Evolutionary conservation across 345 rosid species (phyloP).

Genomic region (Populus tremula): DNA sequence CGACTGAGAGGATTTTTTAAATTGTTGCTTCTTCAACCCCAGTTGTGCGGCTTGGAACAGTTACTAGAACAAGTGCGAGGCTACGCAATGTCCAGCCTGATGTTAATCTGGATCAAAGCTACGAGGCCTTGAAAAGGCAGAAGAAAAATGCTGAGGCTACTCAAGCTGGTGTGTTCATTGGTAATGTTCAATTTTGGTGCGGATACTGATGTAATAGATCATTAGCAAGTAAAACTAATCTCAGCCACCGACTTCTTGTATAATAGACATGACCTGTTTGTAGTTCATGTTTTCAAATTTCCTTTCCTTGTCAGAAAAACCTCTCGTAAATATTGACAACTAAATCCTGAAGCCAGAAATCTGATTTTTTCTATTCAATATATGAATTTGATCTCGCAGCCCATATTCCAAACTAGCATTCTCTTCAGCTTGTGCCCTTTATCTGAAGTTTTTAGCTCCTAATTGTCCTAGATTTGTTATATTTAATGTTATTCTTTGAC

Average conservation of each 20-base stretch:
- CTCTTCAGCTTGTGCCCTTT: too few relatives aligned
- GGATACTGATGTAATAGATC: not conserved
- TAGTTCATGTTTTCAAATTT: not conserved
- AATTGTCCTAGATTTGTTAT: too few relatives aligned
- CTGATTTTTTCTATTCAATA: too few relatives aligned
- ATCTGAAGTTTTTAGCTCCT: too few relatives aligned
- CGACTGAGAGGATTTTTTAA: too few relatives aligned
- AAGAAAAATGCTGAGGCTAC: constrained; percentile 58
- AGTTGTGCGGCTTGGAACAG: constrained; percentile 72
- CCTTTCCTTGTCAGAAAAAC: not conserved
- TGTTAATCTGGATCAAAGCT: constrained; percentile 65
- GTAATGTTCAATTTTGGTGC: not conserved
- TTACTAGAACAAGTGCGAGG: constrained; percentile 87
- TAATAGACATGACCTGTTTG: not conserved
- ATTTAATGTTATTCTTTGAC: too few relatives aligned
- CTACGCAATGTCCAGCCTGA: constrained; percentile 91
- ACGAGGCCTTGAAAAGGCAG: constrained; percentile 71
- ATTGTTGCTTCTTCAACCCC: constrained; percentile 67
- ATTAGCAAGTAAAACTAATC: not conserved
- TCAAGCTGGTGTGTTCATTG: constrained; percentile 48
- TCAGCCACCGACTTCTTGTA: not conserved
- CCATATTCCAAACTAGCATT: too few relatives aligned
- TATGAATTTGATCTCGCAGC: not conserved
- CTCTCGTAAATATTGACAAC: not conserved
- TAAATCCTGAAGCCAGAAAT: not conserved